phyloP scores from a whole-genome alignment of 805 yeast species.

The Nakazawaea molendinolei region DNA sequence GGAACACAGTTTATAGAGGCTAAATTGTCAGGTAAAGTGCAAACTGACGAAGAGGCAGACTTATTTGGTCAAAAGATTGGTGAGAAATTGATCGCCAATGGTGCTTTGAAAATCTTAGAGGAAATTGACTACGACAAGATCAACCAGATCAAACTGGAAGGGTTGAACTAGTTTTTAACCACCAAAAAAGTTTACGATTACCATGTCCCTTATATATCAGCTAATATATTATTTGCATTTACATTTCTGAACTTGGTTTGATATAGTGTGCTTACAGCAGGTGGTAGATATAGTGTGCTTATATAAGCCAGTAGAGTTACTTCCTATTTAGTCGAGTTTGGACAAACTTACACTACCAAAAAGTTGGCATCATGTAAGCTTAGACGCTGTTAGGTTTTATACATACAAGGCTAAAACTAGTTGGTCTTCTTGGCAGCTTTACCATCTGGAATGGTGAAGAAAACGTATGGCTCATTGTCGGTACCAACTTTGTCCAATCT shows the following conservation, averaged over 20 bases:
- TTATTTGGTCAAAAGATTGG: conserved; percentile 69
- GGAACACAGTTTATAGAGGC: conserved; percentile 68
- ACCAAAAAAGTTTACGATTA: no score
- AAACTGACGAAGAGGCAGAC: conserved; percentile 53
- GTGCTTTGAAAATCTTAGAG: conserved; percentile 81
- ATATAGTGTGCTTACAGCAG: no score
- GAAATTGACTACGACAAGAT: conserved; percentile 68
- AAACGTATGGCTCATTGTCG: conserved; percentile 60
- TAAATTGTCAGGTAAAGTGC: conserved; percentile 31
- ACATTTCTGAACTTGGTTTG: background rate
- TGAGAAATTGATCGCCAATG: conserved; percentile 53
- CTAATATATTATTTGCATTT: background rate
- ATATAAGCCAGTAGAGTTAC: no score
- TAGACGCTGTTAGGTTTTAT: no score
- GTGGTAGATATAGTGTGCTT: no score
- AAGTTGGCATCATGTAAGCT: no score
- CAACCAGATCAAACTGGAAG: conserved; percentile 31
- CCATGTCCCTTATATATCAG: background rate
- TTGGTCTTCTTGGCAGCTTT: conserved; percentile 70
- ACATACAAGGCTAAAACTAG: no score
- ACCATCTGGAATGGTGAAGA: conserved; percentile 96
- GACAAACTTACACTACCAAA: no score
- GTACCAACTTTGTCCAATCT: conserved; percentile 58
- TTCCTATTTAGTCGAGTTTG: no score
- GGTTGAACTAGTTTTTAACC: conserved; percentile 20